phyloP scores from a whole-genome alignment of 2,329 filamentous ascomycete genomes.

The Coniochaeta hoffmannii region DNA sequence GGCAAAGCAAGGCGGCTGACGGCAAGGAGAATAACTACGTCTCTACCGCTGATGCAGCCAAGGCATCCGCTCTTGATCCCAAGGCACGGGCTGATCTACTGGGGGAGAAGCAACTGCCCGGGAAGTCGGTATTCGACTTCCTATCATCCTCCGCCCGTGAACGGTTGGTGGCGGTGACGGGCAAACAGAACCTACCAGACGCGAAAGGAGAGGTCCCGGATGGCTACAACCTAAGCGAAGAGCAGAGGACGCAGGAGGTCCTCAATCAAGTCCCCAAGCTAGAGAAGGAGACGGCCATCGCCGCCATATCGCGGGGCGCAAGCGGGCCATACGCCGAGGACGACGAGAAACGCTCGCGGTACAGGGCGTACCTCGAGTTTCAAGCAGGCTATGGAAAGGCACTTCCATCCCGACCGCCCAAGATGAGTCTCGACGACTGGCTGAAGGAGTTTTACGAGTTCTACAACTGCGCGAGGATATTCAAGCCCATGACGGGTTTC shows the following conservation, averaged over 20 bases:
- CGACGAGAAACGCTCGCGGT: conserved; percentile 69
- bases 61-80: conserved; percentile 66
- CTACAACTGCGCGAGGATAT: conserved; percentile 57
- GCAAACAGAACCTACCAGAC: conserved; percentile 68
- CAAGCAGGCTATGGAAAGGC: conserved; percentile 55
- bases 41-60: conserved; percentile 72
- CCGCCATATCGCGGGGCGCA: conserved; percentile 58
- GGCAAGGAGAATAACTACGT: conserved; percentile 35
- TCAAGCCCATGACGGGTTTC: conserved; percentile 82
- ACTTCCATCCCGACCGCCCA: conserved; percentile 40
- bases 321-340: conserved; percentile 79
- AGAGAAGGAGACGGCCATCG: conserved; percentile 59
- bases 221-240: conserved; percentile 55
- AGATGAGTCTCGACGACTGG: conserved; percentile 62
- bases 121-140: conserved; percentile 95
- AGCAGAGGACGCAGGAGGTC: conserved; percentile 52
- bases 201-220: conserved; percentile 68
- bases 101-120: conserved; percentile 73
- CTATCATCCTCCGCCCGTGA: conserved; percentile 72
- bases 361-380: conserved; percentile 73
- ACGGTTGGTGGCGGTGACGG: conserved; percentile 66
- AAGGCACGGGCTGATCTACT: conserved; percentile 70
- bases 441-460: conserved; percentile 74
- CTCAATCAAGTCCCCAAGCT: conserved; percentile 54
- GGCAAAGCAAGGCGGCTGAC: conserved; percentile 29